Base-by-base conservation (phyloP, 495 filamentous ascomycete species). In the Penicillium manginii region DNA sequence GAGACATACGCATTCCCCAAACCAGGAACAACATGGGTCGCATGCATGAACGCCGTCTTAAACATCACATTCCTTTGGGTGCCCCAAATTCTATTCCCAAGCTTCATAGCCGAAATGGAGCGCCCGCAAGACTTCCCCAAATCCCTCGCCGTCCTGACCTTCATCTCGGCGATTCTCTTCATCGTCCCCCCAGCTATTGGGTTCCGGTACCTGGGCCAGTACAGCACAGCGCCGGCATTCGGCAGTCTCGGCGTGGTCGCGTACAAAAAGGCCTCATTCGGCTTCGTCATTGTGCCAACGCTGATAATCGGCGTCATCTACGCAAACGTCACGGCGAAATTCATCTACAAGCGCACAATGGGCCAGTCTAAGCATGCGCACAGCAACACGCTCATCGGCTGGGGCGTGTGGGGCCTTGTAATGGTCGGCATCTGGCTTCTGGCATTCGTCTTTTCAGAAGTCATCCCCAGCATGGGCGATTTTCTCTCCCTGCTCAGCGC, bases 41-140 rank as follows among this genome's bases (percentile, higher is more conserved):
- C 56, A 12, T 77, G 75, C 65, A 71, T 81, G 74, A 81, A 81
- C 55, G 78, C 76, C 17, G 74, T 79, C 4, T 50, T 78, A 2
- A 79, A 79, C 51, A 77, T 79, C 59, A 75, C 73, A 21, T 79
- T 74, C 58, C 68, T 79, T 62, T 79, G 75, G 76, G 74, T 81
- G 7, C 74, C 77, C 0, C 76, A 79, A 54, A 78, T 85, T 60
- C 77, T 83, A 63, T 85, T 86, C 63, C 83, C 83, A 22, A 79
- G 78, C 35, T 74, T 86, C 55, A 82, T 86, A 54, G 75, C 82
- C 3, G 83, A 86, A 63, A 85, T 86, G 83, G 74, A 81, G 57
- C 66, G 66, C 21, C 83, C 83, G 1, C 76, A 83, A 45, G 80
- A 85, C 54, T 83, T 81, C 49, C 81, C 83, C 60, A 83, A 84